phyloP scores from a whole-genome alignment of 176 grass and related monocot genomes.

The Neostapfia colusana region DNA sequence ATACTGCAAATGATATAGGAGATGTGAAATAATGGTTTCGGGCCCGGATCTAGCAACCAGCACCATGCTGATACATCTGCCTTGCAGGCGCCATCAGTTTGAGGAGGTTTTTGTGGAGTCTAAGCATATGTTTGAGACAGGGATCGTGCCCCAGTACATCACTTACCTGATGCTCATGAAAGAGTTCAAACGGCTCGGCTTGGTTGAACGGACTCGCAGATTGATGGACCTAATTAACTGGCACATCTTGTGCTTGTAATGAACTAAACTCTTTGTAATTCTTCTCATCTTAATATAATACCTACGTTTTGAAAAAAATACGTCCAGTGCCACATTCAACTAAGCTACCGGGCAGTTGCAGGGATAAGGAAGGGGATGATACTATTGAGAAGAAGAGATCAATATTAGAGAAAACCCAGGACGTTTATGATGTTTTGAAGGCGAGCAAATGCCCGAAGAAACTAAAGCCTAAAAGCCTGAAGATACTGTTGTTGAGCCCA shows the following conservation, averaged over 20 bases:
- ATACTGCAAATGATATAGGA: constrained; percentile 65
- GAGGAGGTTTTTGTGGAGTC: constrained; percentile 68
- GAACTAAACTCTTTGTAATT: too few relatives aligned
- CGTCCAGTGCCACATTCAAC: constrained; percentile 69
- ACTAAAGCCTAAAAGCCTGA: constrained; percentile 38
- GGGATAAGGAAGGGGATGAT: constrained; percentile 52
- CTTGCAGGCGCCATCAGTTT: constrained; percentile 53
- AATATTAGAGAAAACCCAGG: constrained; percentile 67
- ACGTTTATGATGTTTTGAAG: constrained; percentile 66
- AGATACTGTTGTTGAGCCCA: constrained; percentile 54
- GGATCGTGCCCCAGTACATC: constrained; percentile 77
- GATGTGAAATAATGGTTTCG: constrained; percentile 64
- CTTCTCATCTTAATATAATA: too few relatives aligned
- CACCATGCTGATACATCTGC: constrained; percentile 87
- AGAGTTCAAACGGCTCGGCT: constrained; percentile 57
- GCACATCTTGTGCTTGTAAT: too few relatives aligned
- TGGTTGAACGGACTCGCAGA: constrained; percentile 50
- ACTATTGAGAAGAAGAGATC: constrained; percentile 50
- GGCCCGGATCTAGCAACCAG: constrained; percentile 63
- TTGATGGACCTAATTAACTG: constrained; percentile 54
- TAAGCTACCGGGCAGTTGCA: constrained; percentile 68
- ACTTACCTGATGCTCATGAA: constrained; percentile 74
- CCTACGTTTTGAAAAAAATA: too few relatives aligned
- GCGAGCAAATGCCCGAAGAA: constrained; percentile 48
- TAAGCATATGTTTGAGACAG: constrained; percentile 67